Conservation (phyloP, 176 grass and related monocot species). For the Rhynchospora pubera region DNA sequence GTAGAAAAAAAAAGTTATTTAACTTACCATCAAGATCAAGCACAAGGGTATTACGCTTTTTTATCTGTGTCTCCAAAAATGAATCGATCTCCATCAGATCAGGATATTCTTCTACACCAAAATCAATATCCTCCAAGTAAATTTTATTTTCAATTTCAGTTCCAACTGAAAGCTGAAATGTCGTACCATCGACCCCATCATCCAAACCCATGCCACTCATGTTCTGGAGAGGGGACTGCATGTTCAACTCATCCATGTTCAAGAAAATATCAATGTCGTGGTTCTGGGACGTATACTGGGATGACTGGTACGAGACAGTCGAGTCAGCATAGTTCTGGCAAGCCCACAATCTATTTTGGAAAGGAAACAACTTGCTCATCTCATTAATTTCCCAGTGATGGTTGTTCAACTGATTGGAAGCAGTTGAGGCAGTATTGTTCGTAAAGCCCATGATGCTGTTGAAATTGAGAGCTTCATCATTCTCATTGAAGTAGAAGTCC, state of each 20-base stretch:
- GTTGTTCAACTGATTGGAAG: not conserved
- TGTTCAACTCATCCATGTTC: not conserved
- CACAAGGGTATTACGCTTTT: slow-evolving; percentile 64
- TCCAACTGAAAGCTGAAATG: slow-evolving; percentile 21
- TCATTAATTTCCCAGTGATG: slow-evolving; percentile 37
- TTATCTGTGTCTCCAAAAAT: slow-evolving; percentile 13
- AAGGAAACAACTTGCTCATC: slow-evolving; percentile 41
- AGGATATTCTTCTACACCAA: slow-evolving; percentile 31
- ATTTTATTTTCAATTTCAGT: slow-evolving; percentile 37
- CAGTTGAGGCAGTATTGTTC: slow-evolving; percentile 42
- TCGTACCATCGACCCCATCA: too few species aligned
- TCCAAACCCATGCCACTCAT: slow-evolving; percentile 40
- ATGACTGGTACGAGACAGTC: not conserved
- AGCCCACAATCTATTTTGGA: slow-evolving; percentile 26
- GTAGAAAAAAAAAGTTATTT: not conserved
- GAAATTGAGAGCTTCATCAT: slow-evolving; percentile 48
- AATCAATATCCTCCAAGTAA: slow-evolving; percentile 29
- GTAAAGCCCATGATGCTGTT: slow-evolving; percentile 61
- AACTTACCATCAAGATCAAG: slow-evolving; percentile 95
- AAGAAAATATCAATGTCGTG: not conserved
- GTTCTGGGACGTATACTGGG: not conserved
- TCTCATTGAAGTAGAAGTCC: slow-evolving; percentile 54
- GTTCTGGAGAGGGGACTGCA: not conserved
- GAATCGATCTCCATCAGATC: slow-evolving; percentile 57
- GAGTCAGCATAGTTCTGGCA: not conserved